A percentile compares a stretch with the other conserved stretches of the same genome.
phyloP scores from a whole-genome alignment of 2,329 filamentous ascomycete species.

The Neopestalotiopsis sp. region DNA sequence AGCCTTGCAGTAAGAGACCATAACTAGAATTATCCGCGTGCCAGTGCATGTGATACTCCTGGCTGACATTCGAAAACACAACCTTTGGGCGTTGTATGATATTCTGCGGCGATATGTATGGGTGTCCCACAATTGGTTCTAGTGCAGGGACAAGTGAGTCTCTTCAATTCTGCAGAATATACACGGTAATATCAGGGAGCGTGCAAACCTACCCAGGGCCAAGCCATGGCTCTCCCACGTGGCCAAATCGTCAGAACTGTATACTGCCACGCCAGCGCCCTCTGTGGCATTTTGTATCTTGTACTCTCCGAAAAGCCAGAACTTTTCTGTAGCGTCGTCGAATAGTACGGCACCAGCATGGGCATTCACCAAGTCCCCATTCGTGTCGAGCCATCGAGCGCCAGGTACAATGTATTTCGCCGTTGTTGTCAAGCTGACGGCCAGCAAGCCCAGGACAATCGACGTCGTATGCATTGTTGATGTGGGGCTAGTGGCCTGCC shows the following conservation, averaged over 20 bases:
- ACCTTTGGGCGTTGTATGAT: conserved; percentile 70
- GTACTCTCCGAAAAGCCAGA: conserved; percentile 68
- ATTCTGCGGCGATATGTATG: conserved; percentile 58
- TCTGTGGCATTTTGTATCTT: conserved; percentile 63
- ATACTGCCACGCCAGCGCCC: conserved; percentile 65
- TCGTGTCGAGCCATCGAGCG: conserved; percentile 64
- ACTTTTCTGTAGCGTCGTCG: conserved; percentile 58
- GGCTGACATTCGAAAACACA: conserved; percentile 58
- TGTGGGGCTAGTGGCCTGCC: neutral
- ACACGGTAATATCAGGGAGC: neutral
- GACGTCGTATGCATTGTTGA: neutral
- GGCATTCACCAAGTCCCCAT: conserved; percentile 65
- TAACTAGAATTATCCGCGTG: conserved; percentile 65
- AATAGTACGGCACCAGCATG: conserved; percentile 63
- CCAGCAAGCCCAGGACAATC: neutral
- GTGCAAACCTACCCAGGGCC: conserved; percentile 51
- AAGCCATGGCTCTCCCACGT: conserved; percentile 65
- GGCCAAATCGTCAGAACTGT: conserved; percentile 64
- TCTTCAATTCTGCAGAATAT: too few species aligned
- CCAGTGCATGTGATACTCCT: conserved; percentile 67
- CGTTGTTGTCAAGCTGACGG: conserved; percentile 14
- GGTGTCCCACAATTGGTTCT: conserved; percentile 59
- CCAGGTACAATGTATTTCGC: conserved; percentile 67
- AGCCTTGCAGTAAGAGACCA: conserved; percentile 60
- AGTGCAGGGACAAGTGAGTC: neutral